Base-by-base conservation (phyloP, 169 alveolate genomes). In the Cryptosporidium xiaoi region DNA sequence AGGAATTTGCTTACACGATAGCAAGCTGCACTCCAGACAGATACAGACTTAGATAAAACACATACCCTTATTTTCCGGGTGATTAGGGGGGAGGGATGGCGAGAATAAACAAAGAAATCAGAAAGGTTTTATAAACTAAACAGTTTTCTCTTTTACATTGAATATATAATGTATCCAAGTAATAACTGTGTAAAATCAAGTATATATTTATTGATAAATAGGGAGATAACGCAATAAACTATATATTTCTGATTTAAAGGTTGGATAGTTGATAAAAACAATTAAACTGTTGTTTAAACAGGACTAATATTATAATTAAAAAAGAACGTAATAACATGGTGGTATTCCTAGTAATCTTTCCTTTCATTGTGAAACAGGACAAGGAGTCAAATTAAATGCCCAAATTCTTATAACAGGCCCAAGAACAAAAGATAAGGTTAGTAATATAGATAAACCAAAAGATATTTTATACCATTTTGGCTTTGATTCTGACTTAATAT, bases 381-480 rank as follows among this genome's bases (percentile, higher is more conserved):
- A 77, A 6, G 87, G 71, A 60, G 66, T 33, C 16, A 77, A 40
- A 24, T 60, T 62, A 60, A 77, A 77, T 20, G 87, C 87, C 87
- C 87, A 77, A 24, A 77, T 60, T 77, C 87, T 77, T 33, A 77
- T 50, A 44, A 77, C 40, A 5, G 87, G 87, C 16, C 87, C 87
- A 48, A 62, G 18, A 24, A 77, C 13, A 29, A 40, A 34, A 31
- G 58, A 56, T 29, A 48, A 18, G 7, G 64, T 44, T 18, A 77
- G 15, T 24, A 64, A 24, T 5, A 77, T 62, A 27, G 87, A 56
- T 27, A 77, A 16, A 16, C 71, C 66, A 82, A 89, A 82, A 29
- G 93, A 87, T 16, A 82, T 90, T 3, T 56, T 66, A 44, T 92
- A 93, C 96, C 96, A 93, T 46, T 65, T 51, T 13, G 96, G 95